Percentiles rank a stretch among this genome's conserved stretches.
Conservation (phyloP, 139 green algal genomes). For the Diplosphaera chodatii region DNA sequence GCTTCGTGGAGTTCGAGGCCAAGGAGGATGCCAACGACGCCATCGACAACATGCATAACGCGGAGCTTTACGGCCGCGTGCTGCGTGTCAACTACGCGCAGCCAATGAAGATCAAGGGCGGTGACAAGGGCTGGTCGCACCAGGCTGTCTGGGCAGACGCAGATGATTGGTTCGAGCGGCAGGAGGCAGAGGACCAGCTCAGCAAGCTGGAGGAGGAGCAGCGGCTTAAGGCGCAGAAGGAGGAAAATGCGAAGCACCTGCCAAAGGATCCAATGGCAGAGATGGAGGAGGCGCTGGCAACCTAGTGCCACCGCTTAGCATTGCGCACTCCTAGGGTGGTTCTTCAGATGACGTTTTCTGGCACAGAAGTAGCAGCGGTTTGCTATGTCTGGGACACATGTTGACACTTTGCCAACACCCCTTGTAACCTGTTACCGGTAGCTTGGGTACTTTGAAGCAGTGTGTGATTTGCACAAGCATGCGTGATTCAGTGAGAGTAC, state of each 20-base stretch:
- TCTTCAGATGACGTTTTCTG: no score
- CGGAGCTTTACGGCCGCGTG: conserved; percentile 58
- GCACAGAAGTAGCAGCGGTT: no score
- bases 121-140: conserved; percentile 73
- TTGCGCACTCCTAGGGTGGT: no score
- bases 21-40: conserved; percentile 85
- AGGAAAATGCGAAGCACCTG: conserved; percentile 8
- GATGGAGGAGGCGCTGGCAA: conserved; percentile 1
- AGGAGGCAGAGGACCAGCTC: conserved; percentile 54
- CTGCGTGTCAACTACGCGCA: conserved; percentile 86
- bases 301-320: no score
- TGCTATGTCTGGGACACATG: no score
- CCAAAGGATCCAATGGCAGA: conserved; percentile 17
- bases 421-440: no score
- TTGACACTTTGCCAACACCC: no score
- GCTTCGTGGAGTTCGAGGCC: conserved; percentile 90
- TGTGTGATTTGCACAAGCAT: no score
- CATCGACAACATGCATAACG: conserved; percentile 98
- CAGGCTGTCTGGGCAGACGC: conserved; percentile 67
- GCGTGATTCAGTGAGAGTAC: no score
- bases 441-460: no score
- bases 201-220: conserved; percentile 38
- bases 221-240: conserved; percentile 8
- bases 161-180: conserved; percentile 53
- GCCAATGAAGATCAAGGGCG: conserved; percentile 89